phyloP scores from a whole-genome alignment of 306 rosid species.

The Gastrolobium bilobum region DNA sequence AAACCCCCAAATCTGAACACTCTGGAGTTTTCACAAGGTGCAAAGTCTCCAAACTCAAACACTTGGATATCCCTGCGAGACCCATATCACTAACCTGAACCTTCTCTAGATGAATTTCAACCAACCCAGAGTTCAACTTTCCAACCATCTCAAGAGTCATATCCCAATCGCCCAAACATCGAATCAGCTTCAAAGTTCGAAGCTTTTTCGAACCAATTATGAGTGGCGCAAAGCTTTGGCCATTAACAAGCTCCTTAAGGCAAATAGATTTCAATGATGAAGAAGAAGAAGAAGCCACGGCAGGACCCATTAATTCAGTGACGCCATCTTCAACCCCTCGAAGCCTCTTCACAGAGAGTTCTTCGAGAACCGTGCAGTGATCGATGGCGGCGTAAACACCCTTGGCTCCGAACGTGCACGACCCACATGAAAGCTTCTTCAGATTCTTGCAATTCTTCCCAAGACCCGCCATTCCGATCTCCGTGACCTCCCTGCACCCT shows the following conservation, averaged over 20 bases:
- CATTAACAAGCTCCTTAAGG: constrained; percentile 77
- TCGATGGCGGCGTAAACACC: constrained; percentile 71
- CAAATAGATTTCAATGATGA: constrained; percentile 70
- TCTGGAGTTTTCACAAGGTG: constrained; percentile 80
- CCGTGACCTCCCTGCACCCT: constrained; percentile 76
- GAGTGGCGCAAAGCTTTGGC: constrained; percentile 67
- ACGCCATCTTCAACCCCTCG: constrained; percentile 57
- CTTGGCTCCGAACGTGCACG: constrained; percentile 73
- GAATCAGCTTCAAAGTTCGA: constrained; percentile 66
- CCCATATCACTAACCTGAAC: constrained; percentile 61
- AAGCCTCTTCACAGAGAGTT: constrained; percentile 81
- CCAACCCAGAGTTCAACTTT: constrained; percentile 54
- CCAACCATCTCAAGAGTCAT: constrained; percentile 59
- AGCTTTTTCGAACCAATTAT: constrained; percentile 70
- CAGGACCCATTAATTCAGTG: constrained; percentile 34
- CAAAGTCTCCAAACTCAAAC: constrained; percentile 55
- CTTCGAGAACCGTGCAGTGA: constrained; percentile 66
- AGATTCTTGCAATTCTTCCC: constrained; percentile 66
- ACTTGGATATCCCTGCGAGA: constrained; percentile 49
- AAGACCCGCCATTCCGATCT: constrained; percentile 66
- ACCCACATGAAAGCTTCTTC: constrained; percentile 81
- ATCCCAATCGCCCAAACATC: constrained; percentile 97
- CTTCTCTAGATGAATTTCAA: constrained; percentile 85
- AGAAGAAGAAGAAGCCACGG: constrained; percentile 45
- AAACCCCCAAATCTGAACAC: constrained; percentile 75